A percentile compares a stretch with the other conserved stretches of the same genome.
These are phyloP conservation scores for Pythium periplocum DNA, from an alignment of 352 stramenopile genomes.

Conservation along the genomic window DNA sequence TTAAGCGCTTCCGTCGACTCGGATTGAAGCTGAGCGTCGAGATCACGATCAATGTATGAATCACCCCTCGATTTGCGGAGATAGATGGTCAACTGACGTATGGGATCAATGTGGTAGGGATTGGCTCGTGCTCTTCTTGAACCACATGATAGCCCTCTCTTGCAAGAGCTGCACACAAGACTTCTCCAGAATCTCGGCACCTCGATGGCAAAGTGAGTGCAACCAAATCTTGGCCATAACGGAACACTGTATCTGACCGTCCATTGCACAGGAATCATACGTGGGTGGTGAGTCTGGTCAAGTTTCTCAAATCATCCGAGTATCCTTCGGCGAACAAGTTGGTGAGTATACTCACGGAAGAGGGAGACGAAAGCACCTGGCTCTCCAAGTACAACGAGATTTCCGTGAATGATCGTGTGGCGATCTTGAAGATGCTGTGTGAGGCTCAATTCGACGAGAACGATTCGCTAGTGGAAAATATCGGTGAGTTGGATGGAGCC, in stretches of 20 bases:
- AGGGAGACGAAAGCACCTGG: conserved; percentile 16
- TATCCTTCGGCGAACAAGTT: conserved; percentile 22
- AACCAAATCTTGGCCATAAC: background rate
- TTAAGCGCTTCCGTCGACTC: conserved; percentile 57
- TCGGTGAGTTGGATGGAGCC: conserved; percentile 40
- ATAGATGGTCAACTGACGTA: background rate
- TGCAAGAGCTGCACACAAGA: conserved; percentile 40
- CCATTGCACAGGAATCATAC: conserved; percentile 26
- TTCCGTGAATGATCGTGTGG: conserved; percentile 30
- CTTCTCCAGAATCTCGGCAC: conserved; percentile 44
- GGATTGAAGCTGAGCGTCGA: conserved; percentile 44
- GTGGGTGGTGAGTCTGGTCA: conserved; percentile 41
- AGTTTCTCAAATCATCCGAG: conserved; percentile 33
- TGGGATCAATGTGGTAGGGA: conserved; percentile 8
- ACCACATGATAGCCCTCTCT: conserved; percentile 25
- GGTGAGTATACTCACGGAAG: conserved; percentile 6
- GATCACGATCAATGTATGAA: conserved; percentile 35
- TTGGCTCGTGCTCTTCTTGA: conserved; percentile 31
- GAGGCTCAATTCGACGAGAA: conserved; percentile 68
- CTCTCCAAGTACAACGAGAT: conserved; percentile 41
- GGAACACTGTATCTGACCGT: background rate
- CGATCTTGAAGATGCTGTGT: conserved; percentile 55
- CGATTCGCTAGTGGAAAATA: conserved; percentile 42
- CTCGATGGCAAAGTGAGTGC: conserved; percentile 38
- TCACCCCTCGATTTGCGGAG: background rate